Conservation (phyloP, 257 asterid genomes). For the Solanum stenotomum region DNA sequence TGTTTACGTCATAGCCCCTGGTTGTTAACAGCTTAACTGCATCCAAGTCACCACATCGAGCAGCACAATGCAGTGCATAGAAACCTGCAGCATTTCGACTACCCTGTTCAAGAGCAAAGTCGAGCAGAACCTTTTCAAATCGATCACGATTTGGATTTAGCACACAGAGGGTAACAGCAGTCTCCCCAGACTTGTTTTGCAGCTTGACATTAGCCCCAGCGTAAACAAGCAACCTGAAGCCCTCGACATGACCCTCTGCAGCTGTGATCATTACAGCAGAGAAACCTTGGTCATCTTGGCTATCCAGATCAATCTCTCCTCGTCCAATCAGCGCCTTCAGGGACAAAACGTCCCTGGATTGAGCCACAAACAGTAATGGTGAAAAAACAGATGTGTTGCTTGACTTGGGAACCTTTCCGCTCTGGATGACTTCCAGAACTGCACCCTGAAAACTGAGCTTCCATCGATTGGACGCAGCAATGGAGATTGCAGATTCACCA, state of each 20-base stretch:
- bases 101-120: slow-evolving; percentile 69
- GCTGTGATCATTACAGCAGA: slow-evolving; percentile 79
- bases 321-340: slow-evolving; percentile 38
- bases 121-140: slow-evolving; percentile 67
- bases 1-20: slow-evolving; percentile 51
- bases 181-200: slow-evolving; percentile 49
- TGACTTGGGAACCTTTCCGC: slow-evolving; percentile 40
- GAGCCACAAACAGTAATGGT: slow-evolving; percentile 55
- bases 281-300: slow-evolving; percentile 62
- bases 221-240: slow-evolving; percentile 60
- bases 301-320: slow-evolving; percentile 32
- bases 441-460: slow-evolving; percentile 43
- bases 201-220: slow-evolving; percentile 75
- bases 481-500: slow-evolving; percentile 41
- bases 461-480: slow-evolving; percentile 41
- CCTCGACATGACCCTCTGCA: slow-evolving; percentile 61
- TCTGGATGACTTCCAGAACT: slow-evolving; percentile 35
- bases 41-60: slow-evolving; percentile 51
- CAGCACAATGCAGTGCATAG: slow-evolving; percentile 67
- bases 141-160: slow-evolving; percentile 42
- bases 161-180: slow-evolving; percentile 45
- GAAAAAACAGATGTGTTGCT: slow-evolving; percentile 40
- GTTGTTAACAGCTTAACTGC: slow-evolving; percentile 49
- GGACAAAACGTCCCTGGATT: slow-evolving; percentile 49
- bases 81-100: slow-evolving; percentile 51